Base-by-base conservation (phyloP, 257 asterid species). In the Jasminum sambac region DNA sequence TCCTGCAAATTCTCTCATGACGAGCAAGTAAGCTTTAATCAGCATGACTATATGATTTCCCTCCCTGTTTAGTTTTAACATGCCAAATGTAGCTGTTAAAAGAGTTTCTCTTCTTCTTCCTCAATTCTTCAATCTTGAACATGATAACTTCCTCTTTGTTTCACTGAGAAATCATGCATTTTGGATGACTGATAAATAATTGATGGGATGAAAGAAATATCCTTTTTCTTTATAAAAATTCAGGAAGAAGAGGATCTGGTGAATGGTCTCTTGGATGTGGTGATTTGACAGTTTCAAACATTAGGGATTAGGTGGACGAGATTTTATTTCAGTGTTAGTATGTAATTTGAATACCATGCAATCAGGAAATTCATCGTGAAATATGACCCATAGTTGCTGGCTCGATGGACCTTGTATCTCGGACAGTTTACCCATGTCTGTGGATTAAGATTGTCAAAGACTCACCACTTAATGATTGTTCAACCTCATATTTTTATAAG, bases 1-100 rank as follows among this genome's bases (percentile, higher is more conserved):
- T 76, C 89, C 61, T 94, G 99, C 88, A 94, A 82, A 79, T 94
- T 94, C 64, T 94, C 99, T 44, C 99, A 94, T 8, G 90, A 94
- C 78, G 96, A 88, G 80, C 92, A 86, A 70, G 98, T 93, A 52
- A 67, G 82, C 43, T n/a, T 64, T 37, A 63, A 44, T 60, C 64
- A 37, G 50, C 61, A n/a, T 12, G 25, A 21, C 36, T 21, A 63
- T 60, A 39, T 72, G 52, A 36, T 63, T 36, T 24, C 14, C 41
- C 52, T 44, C 48, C 11, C 37, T 67, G 24, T 58, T 13, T 24
- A 55, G 68, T 74, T 36, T 46, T 58, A 52, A 46, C 50, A 44
- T 0, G 3, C 42, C 34, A n/a, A 52, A 4, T 1, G 5, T 38
- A 48, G 40, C 19, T 37, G 16, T 12, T 71, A 1, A 34, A 16